These are phyloP conservation scores for Petunia axillaris DNA, from an alignment of 257 asterid genomes.

Conservation along the genomic window DNA sequence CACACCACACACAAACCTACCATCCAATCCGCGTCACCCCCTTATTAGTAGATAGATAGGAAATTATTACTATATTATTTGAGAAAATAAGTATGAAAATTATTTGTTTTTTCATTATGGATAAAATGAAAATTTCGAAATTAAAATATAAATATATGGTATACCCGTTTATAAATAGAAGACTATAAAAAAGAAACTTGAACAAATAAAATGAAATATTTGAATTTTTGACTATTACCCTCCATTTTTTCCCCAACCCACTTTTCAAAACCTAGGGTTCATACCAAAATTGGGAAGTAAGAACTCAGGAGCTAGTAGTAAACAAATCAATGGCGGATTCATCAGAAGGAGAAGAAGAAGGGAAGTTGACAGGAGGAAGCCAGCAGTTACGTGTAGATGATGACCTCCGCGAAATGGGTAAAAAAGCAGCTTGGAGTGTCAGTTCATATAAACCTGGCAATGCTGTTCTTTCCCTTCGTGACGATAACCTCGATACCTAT, in stretches of 20 bases:
- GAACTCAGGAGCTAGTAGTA: not conserved
- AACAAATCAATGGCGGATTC: conserved; percentile 66
- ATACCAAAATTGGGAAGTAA: not conserved
- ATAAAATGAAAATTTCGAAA: no score
- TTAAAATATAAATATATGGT: no score
- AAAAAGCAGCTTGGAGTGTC: conserved; percentile 96
- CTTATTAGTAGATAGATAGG: no score
- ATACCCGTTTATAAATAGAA: no score
- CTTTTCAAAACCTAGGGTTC: not conserved
- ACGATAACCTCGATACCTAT: conserved; percentile 86
- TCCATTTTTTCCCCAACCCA: not conserved
- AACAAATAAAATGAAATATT: no score
- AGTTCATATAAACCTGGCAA: conserved; percentile 96
- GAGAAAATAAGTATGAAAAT: no score
- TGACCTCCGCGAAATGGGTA: conserved; percentile 90
- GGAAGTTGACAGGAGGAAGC: conserved; percentile 75
- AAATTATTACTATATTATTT: no score
- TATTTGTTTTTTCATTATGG: no score
- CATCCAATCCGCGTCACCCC: no score
- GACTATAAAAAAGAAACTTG: no score
- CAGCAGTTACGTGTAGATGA: conserved; percentile 68
- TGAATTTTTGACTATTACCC: not conserved
- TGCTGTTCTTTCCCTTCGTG: conserved; percentile 81
- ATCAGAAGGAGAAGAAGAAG: conserved; percentile 90
- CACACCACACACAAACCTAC: no score